These are phyloP conservation scores for Tremella yokohamensis DNA, from an alignment of 768 basidiomycete species.

Conservation along the genomic window DNA sequence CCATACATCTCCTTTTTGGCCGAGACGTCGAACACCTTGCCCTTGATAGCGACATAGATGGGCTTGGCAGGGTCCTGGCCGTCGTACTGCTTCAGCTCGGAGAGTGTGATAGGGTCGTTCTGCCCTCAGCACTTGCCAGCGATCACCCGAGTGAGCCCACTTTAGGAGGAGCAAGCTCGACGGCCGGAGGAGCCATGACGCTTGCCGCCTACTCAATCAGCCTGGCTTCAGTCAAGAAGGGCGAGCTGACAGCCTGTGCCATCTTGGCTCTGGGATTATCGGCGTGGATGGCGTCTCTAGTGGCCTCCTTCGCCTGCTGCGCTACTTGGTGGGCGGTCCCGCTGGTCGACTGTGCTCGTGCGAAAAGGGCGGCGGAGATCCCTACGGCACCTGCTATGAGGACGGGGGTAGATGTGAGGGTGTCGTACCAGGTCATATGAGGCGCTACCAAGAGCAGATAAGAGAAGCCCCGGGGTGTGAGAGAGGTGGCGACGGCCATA, in stretches of 20 bases:
- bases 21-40: slow-evolving; percentile 85
- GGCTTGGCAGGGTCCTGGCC: slow-evolving; percentile 65
- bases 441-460: too few species aligned
- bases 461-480: too few species aligned
- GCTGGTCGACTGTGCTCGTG: slow-evolving; percentile 5
- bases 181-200: slow-evolving; percentile 45
- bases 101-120: slow-evolving; percentile 69
- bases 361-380: slow-evolving; percentile 26
- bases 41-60: slow-evolving; percentile 92
- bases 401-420: slow-evolving; percentile 33
- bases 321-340: slow-evolving; percentile 11
- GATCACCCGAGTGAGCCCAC: slow-evolving; percentile 20
- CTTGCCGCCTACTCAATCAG: slow-evolving; percentile 31
- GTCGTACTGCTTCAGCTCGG: slow-evolving; percentile 66
- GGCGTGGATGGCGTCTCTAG: slow-evolving; percentile 8
- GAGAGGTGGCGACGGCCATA: too few species aligned
- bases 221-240: not conserved
- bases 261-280: slow-evolving; percentile 25
- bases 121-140: slow-evolving; percentile 39
- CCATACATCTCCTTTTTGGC: slow-evolving; percentile 86
- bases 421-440: slow-evolving; percentile 29
- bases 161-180: slow-evolving; percentile 43
- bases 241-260: slow-evolving; percentile 34
- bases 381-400: slow-evolving; percentile 34
- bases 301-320: slow-evolving; percentile 28